Conservation (phyloP, 2,329 filamentous ascomycete species). For the Didymella arachidicola region DNA sequence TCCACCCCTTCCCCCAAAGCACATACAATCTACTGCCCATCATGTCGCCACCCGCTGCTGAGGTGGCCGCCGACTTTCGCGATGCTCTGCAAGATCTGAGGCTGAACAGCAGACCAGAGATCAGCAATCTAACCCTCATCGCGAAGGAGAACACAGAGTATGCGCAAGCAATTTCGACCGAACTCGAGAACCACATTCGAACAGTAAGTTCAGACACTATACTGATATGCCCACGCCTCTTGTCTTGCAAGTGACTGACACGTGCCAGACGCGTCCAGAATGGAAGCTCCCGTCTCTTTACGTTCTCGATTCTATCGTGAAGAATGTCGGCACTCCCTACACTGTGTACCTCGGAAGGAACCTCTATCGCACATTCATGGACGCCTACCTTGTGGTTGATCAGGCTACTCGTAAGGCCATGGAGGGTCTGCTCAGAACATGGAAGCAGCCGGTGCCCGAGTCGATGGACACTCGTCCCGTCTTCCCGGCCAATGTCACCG, state of each 20-base stretch:
- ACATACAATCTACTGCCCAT: constrained; percentile 51
- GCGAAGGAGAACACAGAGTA: constrained; percentile 97
- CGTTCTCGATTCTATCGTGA: constrained; percentile 96
- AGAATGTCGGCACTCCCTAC: constrained; percentile 98
- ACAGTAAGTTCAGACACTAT: constrained; percentile 71
- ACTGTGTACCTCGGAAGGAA: constrained; percentile 93
- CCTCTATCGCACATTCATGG: constrained; percentile 95
- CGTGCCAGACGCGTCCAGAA: constrained; percentile 78
- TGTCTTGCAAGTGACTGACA: constrained; percentile 25
- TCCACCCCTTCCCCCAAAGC: constrained; percentile 28
- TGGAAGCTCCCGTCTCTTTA: constrained; percentile 97
- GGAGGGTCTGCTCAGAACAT: constrained; percentile 97
- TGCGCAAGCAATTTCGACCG: constrained; percentile 89
- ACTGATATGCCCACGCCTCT: constrained; percentile 49
- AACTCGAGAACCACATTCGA: constrained; percentile 90
- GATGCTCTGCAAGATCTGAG: constrained; percentile 91
- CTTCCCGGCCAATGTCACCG: constrained; percentile 84
- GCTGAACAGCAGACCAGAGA: constrained; percentile 91
- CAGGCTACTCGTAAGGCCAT: constrained; percentile 83
- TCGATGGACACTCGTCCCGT: constrained; percentile 93
- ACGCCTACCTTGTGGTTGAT: constrained; percentile 91
- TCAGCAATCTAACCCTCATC: constrained; percentile 96
- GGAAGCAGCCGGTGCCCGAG: constrained; percentile 95
- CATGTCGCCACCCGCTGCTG: constrained; percentile 76
- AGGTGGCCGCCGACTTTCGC: constrained; percentile 94